Evolutionary conservation across 805 yeast genomes (phyloP), one percentile per base, ranked within the genome.

Genomic region (Candida manassasensis): DNA sequence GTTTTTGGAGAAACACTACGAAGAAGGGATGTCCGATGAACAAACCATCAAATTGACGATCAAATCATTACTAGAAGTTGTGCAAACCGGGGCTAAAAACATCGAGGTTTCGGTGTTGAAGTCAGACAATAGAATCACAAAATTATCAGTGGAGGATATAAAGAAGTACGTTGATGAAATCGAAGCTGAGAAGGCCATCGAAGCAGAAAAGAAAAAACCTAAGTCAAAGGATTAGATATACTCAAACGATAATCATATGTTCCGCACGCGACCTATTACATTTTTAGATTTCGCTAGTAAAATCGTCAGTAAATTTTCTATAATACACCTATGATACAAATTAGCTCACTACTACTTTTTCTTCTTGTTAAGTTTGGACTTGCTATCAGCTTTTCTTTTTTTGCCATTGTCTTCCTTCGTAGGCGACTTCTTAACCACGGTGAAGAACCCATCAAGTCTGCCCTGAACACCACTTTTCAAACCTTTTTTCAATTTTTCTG

Each of bases 81-180:
- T 93, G 16, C 97, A 93, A 67, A 89, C 97, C 2, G 98, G 98
- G 27, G 94, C 97, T 29, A 85, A 86, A 58, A 93, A 93, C 61
- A 89, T 93, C 55, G 98, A 93, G 63, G 79, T 93, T 34, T 84
- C 94, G 3, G 81, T 93, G 25, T 78, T 90, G 75, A 77, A 76
- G 42, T 84, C 96, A 19, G 78, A 76, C 35, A 65, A 72, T 47
- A 61, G 70, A 25, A 73, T 85, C 47, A 73, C 73, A 43, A 63
- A 66, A 36, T 71, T 89, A 53, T 63, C 77, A 12, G 73, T 77
- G 36, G 95, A 84, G 13, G 84, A 81, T 46, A 79, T 89, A 44
- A 82, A 79, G 47, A 71, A 71, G 39, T 74, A 79, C 46, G 97
- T 89, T 29, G 79, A 80, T 41, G 81, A 78, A 49, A 83, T 90